Evolutionary conservation across 179 eudicot genomes (phyloP).

Genomic region (Vitellaria paradoxa): DNA sequence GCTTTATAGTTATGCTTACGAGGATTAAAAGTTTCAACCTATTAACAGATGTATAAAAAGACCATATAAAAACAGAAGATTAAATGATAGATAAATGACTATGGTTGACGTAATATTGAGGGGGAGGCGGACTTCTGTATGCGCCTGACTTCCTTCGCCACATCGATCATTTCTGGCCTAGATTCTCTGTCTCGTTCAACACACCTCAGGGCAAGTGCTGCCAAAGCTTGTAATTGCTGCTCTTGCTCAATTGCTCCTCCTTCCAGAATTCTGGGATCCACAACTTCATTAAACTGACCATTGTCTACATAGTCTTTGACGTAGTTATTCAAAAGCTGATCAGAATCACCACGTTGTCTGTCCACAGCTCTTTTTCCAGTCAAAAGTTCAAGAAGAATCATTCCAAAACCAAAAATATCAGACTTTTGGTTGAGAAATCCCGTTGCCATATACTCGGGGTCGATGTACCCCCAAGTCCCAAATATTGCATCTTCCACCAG

Average conservation of each 20-base stretch:
- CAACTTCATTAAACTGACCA: not conserved
- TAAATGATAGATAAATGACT: too few species aligned
- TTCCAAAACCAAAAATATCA: not conserved
- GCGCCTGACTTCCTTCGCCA: slow-evolving; percentile 17
- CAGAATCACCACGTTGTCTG: not conserved
- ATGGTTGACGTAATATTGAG: too few species aligned
- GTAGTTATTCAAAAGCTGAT: too few species aligned
- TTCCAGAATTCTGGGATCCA: slow-evolving; percentile 15
- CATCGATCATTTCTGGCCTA: too few species aligned
- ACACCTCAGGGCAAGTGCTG: too few species aligned
- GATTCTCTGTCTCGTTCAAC: too few species aligned
- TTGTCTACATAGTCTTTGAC: not conserved
- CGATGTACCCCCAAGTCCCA: not conserved
- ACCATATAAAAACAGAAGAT: too few species aligned
- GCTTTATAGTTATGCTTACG: too few species aligned
- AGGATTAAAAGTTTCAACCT: too few species aligned
- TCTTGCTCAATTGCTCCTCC: slow-evolving; percentile 9
- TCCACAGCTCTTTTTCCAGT: not conserved
- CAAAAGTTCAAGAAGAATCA: slow-evolving; percentile 23
- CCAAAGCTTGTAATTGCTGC: too few species aligned
- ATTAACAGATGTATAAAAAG: too few species aligned
- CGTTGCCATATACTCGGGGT: not conserved
- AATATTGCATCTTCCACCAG: not conserved
- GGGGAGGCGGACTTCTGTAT: not conserved
- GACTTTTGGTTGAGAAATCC: not conserved